Evolutionary conservation across 2,329 filamentous ascomycete genomes (phyloP), one percentile per base, ranked within the genome.

Genomic region (Paraphoma sp.): DNA sequence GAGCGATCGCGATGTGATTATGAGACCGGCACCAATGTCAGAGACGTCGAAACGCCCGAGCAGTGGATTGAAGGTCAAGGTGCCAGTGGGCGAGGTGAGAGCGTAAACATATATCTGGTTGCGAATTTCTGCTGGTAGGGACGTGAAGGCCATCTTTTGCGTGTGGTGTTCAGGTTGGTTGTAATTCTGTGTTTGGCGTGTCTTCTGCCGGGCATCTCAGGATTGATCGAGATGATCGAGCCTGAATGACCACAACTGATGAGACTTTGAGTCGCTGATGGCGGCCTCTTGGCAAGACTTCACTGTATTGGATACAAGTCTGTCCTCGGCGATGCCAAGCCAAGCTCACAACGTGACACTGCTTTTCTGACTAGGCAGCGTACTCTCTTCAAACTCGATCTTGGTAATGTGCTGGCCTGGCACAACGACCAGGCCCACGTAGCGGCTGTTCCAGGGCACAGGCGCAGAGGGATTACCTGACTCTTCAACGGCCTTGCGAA

Each of bases 351-450:
- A 56, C 3, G 59, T 57, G 1, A 72, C 56, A 1, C 49, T 38
- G 51, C 65, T 71, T 52, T 64, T 72, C 47, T 66, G 67, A 11
- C 64, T 63, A 0, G 63, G 65, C 33, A 67, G 33, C 1, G 49
- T 60, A 45, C 63, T 76, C 54, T 94, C 89, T 73, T 98, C 93
- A 45, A 95, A 82, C 76, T 97, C 93, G 68, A 99, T 92, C 80
- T 90, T 94, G 56, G 84, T 87, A 64, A 99, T 91, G 73, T 96
- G 87, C 64, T 90, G 82, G 0, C 94, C 93, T 0, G 95, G 95
- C 4, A 99, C 87, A 23, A 97, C 93, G 2, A 99, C 88, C 28
- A 98, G 79, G 0, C 95, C 95, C 18, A 99, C 86, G 72, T 92
- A 96, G 51, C 95, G 87, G 64, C 90, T 93, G 28, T 87, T 89